These are phyloP conservation scores for Chaetomium tenue DNA, from an alignment of 495 filamentous ascomycete species.

Conservation along the genomic window DNA sequence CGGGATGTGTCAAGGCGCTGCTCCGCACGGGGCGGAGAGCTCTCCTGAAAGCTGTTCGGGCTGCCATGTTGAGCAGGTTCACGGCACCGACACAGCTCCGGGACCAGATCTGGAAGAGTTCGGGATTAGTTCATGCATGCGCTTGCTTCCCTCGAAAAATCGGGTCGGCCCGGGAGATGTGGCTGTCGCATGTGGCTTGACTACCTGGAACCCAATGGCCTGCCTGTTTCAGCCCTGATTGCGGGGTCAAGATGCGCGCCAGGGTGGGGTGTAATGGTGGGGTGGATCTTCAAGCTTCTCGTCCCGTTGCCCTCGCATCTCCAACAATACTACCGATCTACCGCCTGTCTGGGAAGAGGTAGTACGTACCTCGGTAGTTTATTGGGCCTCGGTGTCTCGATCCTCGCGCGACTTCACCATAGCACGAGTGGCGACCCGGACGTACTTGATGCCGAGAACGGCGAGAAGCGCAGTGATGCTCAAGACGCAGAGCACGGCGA, in stretches of 20 bases:
- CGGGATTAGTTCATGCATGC: slow-evolving; percentile 13
- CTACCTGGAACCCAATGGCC: not conserved
- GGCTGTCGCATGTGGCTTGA: slow-evolving; percentile 16
- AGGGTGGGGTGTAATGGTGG: not conserved
- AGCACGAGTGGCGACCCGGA: not conserved
- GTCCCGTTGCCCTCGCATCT: not conserved
- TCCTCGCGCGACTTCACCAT: not conserved
- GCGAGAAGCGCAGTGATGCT: slow-evolving; percentile 12
- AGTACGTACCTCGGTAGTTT: not conserved
- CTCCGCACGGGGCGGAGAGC: slow-evolving; percentile 25
- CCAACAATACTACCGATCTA: not conserved
- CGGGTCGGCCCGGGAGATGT: slow-evolving; percentile 11
- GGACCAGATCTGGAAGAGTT: slow-evolving; percentile 8
- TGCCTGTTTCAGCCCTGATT: slow-evolving; percentile 20
- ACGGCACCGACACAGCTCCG: slow-evolving; percentile 14
- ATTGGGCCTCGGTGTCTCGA: slow-evolving; percentile 2
- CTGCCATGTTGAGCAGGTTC: slow-evolving; percentile 26
- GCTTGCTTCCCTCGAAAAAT: slow-evolving; percentile 19
- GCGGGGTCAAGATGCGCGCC: slow-evolving; percentile 13
- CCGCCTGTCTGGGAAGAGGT: not conserved
- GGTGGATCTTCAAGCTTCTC: not conserved
- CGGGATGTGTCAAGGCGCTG: slow-evolving; percentile 12
- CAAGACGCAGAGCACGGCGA: slow-evolving; percentile 22
- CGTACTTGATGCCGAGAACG: slow-evolving; percentile 19
- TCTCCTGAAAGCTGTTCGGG: slow-evolving; percentile 31